Percentiles rank a stretch among this genome's conserved stretches.
Evolutionary conservation across 805 yeast genomes (phyloP).

Genomic region (Isabelozyma heimii): DNA sequence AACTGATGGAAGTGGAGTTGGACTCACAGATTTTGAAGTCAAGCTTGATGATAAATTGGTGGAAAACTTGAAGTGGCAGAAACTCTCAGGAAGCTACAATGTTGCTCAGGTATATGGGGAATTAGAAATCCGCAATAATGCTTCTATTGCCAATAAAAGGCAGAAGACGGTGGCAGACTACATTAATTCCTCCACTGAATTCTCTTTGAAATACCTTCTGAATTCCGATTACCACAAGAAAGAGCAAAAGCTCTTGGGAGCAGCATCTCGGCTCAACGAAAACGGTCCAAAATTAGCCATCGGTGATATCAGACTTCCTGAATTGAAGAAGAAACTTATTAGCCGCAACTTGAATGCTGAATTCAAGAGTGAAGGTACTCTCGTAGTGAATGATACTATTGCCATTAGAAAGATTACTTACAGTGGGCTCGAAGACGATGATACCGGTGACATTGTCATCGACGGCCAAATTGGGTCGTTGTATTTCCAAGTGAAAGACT

Average conservation of each 20-base stretch:
- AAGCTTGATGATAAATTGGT: constrained; percentile 64
- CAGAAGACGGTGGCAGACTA: constrained; percentile 21
- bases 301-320: constrained; percentile 86
- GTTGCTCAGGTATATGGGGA: constrained; percentile 82
- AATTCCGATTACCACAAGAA: constrained; percentile 11
- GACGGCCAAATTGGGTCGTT: constrained; percentile 77
- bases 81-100: constrained; percentile 72
- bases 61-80: constrained; percentile 75
- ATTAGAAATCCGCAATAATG: constrained; percentile 35
- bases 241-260: constrained; percentile 6
- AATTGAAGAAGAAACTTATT: constrained; percentile 62
- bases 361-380: constrained; percentile 88
- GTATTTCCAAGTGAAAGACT: constrained; percentile 73
- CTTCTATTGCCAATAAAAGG: constrained; percentile 9
- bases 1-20: constrained; percentile 38
- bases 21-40: constrained; percentile 51
- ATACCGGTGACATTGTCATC: constrained; percentile 78
- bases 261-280: not conserved
- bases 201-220: constrained; percentile 25
- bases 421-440: constrained; percentile 38
- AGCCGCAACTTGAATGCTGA: constrained; percentile 70
- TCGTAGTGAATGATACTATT: constrained; percentile 77
- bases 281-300: constrained; percentile 56
- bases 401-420: constrained; percentile 65
- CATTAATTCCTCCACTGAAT: constrained; percentile 28